Conservation (phyloP, 1,284 basidiomycete genomes). For the Grifola frondosa region DNA sequence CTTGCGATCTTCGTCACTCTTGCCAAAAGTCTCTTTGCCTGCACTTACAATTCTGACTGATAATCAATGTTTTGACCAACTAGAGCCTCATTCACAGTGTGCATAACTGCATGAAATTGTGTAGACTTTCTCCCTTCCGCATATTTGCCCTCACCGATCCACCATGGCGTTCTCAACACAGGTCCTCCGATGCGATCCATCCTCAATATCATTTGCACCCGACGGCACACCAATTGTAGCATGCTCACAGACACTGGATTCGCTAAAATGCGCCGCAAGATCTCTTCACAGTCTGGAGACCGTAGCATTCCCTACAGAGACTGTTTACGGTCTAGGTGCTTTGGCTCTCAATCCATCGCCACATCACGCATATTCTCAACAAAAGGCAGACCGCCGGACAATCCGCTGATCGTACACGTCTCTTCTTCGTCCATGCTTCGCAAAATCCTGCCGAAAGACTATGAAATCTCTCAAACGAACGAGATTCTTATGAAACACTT, state of each 20-base stretch:
- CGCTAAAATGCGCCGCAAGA: conserved; percentile 25
- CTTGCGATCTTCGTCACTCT: no score
- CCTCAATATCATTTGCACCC: conserved; percentile 27
- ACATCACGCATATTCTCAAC: conserved; percentile 80
- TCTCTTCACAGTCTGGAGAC: conserved; percentile 24
- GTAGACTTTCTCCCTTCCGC: conserved; percentile 4
- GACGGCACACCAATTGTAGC: conserved; percentile 21
- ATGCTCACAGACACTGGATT: conserved; percentile 23
- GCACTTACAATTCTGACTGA: no score
- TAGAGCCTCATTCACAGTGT: no score
- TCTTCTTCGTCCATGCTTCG: conserved; percentile 83
- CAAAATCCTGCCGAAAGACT: conserved; percentile 66
- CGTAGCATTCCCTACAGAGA: conserved; percentile 96
- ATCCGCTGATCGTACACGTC: conserved; percentile 97
- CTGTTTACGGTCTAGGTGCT: conserved; percentile 96
- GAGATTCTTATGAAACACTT: conserved; percentile 75
- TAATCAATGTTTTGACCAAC: no score
- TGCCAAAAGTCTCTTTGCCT: no score
- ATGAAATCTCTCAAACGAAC: conserved; percentile 64
- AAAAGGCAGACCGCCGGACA: conserved; percentile 93
- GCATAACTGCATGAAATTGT: conserved; percentile 11
- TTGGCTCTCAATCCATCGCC: conserved; percentile 72
- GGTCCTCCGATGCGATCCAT: conserved; percentile 27
- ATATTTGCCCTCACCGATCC: not conserved
- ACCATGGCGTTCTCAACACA: conserved; percentile 23